These are phyloP conservation scores for Aphanomyces invadans DNA, from an alignment of 352 stramenopile species.

Conservation along the genomic window DNA sequence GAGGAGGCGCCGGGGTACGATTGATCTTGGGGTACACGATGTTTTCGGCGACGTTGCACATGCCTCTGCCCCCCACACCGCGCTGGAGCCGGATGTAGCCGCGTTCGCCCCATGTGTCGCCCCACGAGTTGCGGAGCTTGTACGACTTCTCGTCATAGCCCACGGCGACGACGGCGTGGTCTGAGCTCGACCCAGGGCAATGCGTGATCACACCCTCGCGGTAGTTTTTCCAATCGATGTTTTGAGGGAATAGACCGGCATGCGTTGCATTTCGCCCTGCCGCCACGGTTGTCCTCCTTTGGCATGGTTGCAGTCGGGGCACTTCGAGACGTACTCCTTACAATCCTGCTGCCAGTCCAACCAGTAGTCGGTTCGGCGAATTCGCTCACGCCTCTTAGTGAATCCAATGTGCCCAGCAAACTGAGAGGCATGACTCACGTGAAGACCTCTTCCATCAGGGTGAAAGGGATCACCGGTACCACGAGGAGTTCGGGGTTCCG, in stretches of 20 bases:
- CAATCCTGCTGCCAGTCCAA: not conserved
- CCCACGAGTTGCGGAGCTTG: slow-evolving; percentile 68
- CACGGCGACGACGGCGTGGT: slow-evolving; percentile 39
- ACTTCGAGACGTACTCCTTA: not conserved
- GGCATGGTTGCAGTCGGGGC: not conserved
- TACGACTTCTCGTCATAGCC: slow-evolving; percentile 41
- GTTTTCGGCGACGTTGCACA: no score
- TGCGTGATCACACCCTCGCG: slow-evolving; percentile 42
- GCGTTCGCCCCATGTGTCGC: slow-evolving; percentile 48
- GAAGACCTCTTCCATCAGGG: not conserved
- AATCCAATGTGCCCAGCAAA: not conserved
- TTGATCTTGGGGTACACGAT: no score
- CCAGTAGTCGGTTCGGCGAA: not conserved
- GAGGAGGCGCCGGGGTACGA: no score
- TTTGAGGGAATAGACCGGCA: not conserved
- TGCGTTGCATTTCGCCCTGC: not conserved
- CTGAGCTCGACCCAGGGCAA: slow-evolving; percentile 39
- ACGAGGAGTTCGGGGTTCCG: not conserved
- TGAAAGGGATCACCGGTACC: not conserved
- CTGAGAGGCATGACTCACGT: not conserved
- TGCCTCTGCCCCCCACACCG: slow-evolving; percentile 1
- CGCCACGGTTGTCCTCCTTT: not conserved
- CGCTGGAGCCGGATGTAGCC: slow-evolving; percentile 32
- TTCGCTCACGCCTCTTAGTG: not conserved
- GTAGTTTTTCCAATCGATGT: slow-evolving; percentile 46